These are phyloP conservation scores for Cyberlindnera saturnus DNA, from an alignment of 805 yeast genomes.

Conservation along the genomic window DNA sequence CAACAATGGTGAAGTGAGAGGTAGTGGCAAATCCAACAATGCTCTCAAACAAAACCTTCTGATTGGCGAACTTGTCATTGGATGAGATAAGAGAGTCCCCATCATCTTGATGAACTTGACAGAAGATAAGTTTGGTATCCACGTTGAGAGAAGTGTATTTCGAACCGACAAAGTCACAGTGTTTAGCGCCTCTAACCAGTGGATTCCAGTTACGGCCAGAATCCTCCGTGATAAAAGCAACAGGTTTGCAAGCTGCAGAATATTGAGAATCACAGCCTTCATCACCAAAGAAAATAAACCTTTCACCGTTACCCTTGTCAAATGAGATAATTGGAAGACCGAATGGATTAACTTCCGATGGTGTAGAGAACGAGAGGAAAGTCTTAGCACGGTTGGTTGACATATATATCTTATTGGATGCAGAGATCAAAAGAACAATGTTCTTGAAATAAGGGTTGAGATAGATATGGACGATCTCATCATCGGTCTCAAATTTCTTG, in stretches of 20 bases:
- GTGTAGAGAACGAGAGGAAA: constrained; percentile 32
- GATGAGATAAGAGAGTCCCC: constrained; percentile 26
- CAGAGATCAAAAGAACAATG: constrained; percentile 25
- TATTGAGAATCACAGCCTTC: constrained; percentile 38
- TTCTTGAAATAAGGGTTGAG: constrained; percentile 56
- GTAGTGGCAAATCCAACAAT: constrained; percentile 72
- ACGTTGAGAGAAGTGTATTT: constrained; percentile 33
- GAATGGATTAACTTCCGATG: constrained; percentile 41
- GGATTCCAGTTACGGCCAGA: constrained; percentile 57
- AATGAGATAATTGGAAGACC: constrained; percentile 50
- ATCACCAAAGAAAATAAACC: constrained; percentile 65
- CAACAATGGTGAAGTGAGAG: constrained; percentile 68
- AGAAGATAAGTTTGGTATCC: constrained; percentile 50
- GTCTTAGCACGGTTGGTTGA: constrained; percentile 61
- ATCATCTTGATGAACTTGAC: constrained; percentile 41
- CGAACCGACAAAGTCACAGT: constrained; percentile 62
- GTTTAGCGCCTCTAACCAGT: constrained; percentile 42
- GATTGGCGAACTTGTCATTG: constrained; percentile 17
- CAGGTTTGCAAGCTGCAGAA: constrained; percentile 39
- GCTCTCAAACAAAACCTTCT: constrained; percentile 41
- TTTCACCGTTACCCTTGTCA: constrained; percentile 43
- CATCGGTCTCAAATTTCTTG: constrained; percentile 12
- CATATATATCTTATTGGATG: constrained; percentile 32
- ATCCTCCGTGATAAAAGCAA: constrained; percentile 58
- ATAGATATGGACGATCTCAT: constrained; percentile 41